These are phyloP conservation scores for Heracleum sosnowskyi DNA, from an alignment of 129 eudicot genomes.

Conservation along the genomic window DNA sequence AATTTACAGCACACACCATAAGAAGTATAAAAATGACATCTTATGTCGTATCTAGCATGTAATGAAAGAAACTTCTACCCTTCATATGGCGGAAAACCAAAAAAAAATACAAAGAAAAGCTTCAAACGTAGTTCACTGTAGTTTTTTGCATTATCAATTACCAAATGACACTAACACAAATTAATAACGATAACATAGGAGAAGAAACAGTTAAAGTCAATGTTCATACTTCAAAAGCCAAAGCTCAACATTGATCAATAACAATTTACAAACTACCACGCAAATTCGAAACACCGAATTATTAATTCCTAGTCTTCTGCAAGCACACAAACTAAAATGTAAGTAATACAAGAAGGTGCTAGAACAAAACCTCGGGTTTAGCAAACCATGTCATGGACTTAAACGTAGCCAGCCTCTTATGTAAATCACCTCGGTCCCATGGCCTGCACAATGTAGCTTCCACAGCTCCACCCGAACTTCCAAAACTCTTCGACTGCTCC, in stretches of 20 bases:
- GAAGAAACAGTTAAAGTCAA: not conserved
- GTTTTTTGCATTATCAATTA: no score
- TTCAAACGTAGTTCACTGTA: not conserved
- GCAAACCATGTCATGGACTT: constrained; percentile 99
- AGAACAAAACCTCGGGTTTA: constrained; percentile 65
- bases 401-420: constrained; percentile 75
- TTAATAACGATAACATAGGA: no score
- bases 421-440: constrained; percentile 80
- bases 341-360: not conserved
- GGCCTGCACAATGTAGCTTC: constrained; percentile 65
- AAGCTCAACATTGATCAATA: not conserved
- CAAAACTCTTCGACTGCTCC: constrained; percentile 17
- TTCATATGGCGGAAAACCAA: not conserved
- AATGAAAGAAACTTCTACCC: no score
- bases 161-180: no score
- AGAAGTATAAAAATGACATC: not conserved
- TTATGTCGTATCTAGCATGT: not conserved
- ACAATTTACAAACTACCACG: not conserved
- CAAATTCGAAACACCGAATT: not conserved
- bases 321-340: not conserved
- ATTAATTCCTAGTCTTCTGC: not conserved
- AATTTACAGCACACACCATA: not conserved
- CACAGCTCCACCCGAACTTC: constrained; percentile 15
- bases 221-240: not conserved
- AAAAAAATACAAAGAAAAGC: not conserved